phyloP scores from a whole-genome alignment of 768 basidiomycete genomes.

The Galerina marginata region DNA sequence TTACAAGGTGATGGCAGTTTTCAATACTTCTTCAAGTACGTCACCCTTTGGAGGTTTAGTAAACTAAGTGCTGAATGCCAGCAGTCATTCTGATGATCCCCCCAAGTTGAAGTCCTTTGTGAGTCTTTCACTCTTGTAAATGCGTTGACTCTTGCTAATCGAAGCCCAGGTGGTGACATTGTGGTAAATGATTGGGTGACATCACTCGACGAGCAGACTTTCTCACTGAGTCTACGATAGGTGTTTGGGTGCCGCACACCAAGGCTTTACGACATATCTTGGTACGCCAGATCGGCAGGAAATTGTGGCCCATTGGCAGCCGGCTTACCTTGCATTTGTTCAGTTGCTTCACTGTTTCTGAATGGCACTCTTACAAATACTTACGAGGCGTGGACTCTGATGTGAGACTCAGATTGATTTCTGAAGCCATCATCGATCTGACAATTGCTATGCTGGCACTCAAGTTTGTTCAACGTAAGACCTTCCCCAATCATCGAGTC shows the following conservation, averaged over 20 bases:
- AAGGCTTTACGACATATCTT: not conserved
- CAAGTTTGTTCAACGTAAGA: conserved; percentile 3
- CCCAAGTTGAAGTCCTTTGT: not conserved
- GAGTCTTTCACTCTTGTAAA: not conserved
- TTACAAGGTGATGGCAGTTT: not conserved
- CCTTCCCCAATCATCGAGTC: not conserved
- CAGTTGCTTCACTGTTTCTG: not conserved
- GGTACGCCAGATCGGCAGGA: not conserved
- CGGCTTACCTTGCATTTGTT: not conserved
- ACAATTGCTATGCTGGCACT: not conserved
- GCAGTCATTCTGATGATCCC: not conserved
- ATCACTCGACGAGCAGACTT: not conserved
- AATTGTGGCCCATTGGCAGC: not conserved
- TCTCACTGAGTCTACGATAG: not conserved
- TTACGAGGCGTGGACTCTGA: not conserved
- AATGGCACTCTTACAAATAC: not conserved
- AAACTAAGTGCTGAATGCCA: not conserved
- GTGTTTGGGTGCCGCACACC: not conserved
- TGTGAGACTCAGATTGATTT: not conserved
- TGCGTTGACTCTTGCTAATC: not conserved
- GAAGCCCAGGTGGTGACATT: not conserved
- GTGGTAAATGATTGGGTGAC: not conserved
- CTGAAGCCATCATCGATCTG: not conserved
- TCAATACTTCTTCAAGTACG: conserved; percentile 6
- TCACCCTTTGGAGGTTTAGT: not conserved